Evolutionary conservation across 805 yeast genomes (phyloP).

Genomic region (Wickerhamiella kazuoi): DNA sequence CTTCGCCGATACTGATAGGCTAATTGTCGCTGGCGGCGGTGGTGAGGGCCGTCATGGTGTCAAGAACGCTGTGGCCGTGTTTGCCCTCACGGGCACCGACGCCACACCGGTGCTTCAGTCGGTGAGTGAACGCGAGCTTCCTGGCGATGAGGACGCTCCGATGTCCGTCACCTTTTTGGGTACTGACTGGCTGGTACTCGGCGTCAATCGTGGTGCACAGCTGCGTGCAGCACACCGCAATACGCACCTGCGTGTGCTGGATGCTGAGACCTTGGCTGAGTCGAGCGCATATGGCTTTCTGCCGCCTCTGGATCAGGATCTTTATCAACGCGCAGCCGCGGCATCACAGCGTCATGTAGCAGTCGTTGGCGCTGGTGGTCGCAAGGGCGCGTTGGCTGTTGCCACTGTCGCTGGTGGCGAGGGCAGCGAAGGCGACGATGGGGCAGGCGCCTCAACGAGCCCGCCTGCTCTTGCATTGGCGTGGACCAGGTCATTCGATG

Average conservation of each 20-base stretch:
- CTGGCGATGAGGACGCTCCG: conserved; percentile 57
- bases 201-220: conserved; percentile 53
- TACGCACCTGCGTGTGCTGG: conserved; percentile 38
- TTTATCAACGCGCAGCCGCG: conserved; percentile 10
- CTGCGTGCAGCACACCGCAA: conserved; percentile 44
- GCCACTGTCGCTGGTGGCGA: neutral
- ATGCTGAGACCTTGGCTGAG: neutral
- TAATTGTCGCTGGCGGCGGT: conserved; percentile 83
- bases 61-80: conserved; percentile 44
- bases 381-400: conserved; percentile 5
- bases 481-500: neutral
- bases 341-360: conserved; percentile 4
- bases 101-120: neutral
- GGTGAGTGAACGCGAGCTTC: conserved; percentile 12
- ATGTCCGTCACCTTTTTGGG: conserved; percentile 56
- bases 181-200: conserved; percentile 38
- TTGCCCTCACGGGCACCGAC: neutral
- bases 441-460: neutral
- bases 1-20: conserved; percentile 40
- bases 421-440: neutral
- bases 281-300: conserved; percentile 1
- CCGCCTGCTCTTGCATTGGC: neutral
- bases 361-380: conserved; percentile 5
- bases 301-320: conserved; percentile 3
- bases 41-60: conserved; percentile 87